Percentiles rank a stretch among this genome's conserved stretches.
Conservation (phyloP, 495 filamentous ascomycete species). For the Letharia columbiana region DNA sequence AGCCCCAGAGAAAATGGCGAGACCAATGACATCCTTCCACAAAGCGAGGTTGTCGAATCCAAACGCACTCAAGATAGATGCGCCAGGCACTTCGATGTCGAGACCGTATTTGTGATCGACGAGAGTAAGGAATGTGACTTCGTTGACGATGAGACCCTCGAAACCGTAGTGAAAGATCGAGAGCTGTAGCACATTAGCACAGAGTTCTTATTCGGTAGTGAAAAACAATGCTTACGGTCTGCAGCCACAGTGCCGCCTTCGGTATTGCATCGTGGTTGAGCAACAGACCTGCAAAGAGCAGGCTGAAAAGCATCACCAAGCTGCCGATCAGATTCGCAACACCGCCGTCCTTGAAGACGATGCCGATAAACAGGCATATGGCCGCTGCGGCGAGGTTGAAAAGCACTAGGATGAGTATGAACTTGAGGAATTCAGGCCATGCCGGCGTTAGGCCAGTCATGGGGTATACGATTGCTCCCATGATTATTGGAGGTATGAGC, state of each 20-base stretch:
- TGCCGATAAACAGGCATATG: slow-evolving; percentile 94
- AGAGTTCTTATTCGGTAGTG: neutral
- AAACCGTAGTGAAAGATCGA: slow-evolving; percentile 99
- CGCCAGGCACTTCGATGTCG: slow-evolving; percentile 91
- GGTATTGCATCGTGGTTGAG: slow-evolving; percentile 94
- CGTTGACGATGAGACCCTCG: slow-evolving; percentile 93
- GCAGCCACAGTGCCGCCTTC: slow-evolving; percentile 71
- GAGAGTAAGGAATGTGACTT: slow-evolving; percentile 83
- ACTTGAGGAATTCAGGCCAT: slow-evolving; percentile 78
- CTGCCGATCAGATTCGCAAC: slow-evolving; percentile 93
- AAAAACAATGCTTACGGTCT: slow-evolving; percentile 48
- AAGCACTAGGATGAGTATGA: slow-evolving; percentile 82
- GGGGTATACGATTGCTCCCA: slow-evolving; percentile 94
- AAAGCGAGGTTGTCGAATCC: slow-evolving; percentile 79
- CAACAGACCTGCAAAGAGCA: slow-evolving; percentile 87
- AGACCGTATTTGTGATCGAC: slow-evolving; percentile 90
- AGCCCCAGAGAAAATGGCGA: slow-evolving; percentile 69
- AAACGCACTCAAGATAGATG: slow-evolving; percentile 87
- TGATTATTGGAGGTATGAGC: slow-evolving; percentile 89
- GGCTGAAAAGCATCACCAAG: slow-evolving; percentile 93
- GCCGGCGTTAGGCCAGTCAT: slow-evolving; percentile 93
- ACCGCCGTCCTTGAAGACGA: slow-evolving; percentile 82
- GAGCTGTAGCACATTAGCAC: slow-evolving; percentile 42
- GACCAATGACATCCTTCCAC: slow-evolving; percentile 75
- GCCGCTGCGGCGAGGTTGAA: slow-evolving; percentile 92